These are phyloP conservation scores for Mucor mucedo DNA, from an alignment of 371 early-diverging fungal genomes.

Conservation along the genomic window DNA sequence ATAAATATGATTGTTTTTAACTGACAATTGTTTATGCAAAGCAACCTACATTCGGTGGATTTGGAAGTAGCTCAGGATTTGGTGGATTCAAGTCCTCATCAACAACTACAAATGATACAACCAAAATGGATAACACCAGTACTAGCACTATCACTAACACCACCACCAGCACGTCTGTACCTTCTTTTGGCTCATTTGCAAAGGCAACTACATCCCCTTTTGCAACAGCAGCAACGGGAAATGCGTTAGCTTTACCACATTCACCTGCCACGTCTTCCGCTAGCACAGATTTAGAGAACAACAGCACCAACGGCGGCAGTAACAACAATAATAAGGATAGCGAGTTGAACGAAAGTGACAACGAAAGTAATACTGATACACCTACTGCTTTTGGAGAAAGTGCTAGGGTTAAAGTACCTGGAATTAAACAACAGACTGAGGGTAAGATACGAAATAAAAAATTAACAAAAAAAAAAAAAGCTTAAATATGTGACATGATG, in stretches of 20 bases:
- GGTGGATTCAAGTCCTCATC: constrained; percentile 22
- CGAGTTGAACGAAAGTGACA: constrained; percentile 3
- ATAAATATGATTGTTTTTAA: not conserved
- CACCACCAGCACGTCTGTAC: not conserved
- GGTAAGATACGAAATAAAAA: constrained; percentile 2
- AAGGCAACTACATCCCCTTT: constrained; percentile 48
- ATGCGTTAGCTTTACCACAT: constrained; percentile 26
- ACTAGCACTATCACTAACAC: no score
- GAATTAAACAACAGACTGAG: constrained; percentile 23
- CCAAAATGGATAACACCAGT: constrained; percentile 6
- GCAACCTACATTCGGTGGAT: constrained; percentile 39
- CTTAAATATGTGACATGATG: no score
- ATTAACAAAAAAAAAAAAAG: no score
- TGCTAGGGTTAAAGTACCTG: constrained; percentile 34
- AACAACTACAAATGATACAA: constrained; percentile 5
- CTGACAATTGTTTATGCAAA: not conserved
- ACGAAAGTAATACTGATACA: constrained; percentile 9
- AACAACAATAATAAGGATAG: not conserved
- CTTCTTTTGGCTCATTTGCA: constrained; percentile 48
- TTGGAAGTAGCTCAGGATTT: constrained; percentile 25
- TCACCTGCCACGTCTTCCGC: constrained; percentile 3
- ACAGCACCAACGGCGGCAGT: no score
- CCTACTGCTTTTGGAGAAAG: constrained; percentile 34
- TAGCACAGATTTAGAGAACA: constrained; percentile 4
- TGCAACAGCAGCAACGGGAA: constrained; percentile 36